Evolutionary conservation across 441 rosid genomes (phyloP).

Genomic region (Populus hybrid): DNA sequence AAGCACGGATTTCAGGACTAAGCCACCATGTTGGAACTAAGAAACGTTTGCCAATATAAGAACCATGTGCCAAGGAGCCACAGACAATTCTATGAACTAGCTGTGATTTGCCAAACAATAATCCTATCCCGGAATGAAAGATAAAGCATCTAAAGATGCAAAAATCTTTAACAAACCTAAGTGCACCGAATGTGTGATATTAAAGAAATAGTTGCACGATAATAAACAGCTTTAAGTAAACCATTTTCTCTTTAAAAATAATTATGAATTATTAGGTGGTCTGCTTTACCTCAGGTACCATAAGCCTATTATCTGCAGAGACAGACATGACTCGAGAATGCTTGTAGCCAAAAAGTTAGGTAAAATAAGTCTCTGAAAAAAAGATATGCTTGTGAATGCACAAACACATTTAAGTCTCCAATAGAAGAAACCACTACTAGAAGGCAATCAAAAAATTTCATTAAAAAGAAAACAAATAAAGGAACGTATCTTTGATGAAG

Average conservation of each 20-base stretch:
- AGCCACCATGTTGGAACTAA: background rate
- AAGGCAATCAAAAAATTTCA: background rate
- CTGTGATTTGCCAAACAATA: no score
- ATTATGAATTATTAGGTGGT: no score
- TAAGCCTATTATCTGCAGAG: background rate
- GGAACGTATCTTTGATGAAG: background rate
- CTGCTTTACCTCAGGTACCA: background rate
- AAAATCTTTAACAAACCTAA: no score
- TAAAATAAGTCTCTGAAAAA: background rate
- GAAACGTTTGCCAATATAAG: background rate
- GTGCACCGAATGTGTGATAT: no score
- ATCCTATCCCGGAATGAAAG: no score
- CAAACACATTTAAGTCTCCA: background rate
- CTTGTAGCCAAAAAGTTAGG: background rate
- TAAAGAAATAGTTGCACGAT: no score
- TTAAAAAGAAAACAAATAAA: no score
- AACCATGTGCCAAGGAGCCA: background rate
- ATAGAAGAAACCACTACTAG: background rate
- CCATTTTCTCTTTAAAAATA: no score
- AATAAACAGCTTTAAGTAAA: no score
- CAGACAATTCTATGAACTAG: no score
- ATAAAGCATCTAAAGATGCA: no score
- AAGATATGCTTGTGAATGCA: background rate
- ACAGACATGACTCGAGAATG: background rate
- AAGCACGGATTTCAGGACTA: background rate